A percentile compares a stretch with the other conserved stretches of the same genome.
These are phyloP conservation scores for Huntiella moniliformis DNA, from an alignment of 2,329 filamentous ascomycete genomes.

Conservation along the genomic window DNA sequence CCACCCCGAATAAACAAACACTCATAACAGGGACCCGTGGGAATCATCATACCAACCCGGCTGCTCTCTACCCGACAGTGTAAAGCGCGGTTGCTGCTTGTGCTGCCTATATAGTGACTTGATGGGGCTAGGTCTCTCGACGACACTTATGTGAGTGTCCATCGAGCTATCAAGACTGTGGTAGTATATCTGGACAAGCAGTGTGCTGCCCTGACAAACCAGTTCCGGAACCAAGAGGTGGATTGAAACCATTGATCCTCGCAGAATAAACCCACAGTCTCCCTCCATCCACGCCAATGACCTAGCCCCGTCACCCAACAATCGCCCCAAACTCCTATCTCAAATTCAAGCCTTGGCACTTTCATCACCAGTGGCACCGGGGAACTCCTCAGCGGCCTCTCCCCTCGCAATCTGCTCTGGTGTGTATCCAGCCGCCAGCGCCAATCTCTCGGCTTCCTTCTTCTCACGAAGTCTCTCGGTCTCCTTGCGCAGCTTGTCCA, in stretches of 20 bases:
- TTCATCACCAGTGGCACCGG: constrained; percentile 8
- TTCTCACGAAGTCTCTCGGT: constrained; percentile 56
- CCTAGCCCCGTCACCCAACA: too few species aligned
- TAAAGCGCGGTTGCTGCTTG: not conserved
- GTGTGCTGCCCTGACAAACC: not conserved
- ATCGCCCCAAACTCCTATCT: too few species aligned
- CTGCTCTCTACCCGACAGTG: not conserved
- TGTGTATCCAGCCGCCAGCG: constrained; percentile 11
- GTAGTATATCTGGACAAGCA: not conserved
- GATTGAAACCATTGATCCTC: too few species aligned
- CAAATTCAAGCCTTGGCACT: not conserved
- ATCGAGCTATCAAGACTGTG: constrained; percentile 2
- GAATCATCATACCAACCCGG: constrained; percentile 1
- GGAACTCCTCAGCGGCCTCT: constrained; percentile 10
- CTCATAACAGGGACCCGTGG: not conserved
- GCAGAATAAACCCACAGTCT: too few species aligned
- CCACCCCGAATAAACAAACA: not conserved
- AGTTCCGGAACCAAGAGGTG: too few species aligned
- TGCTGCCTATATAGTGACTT: too few species aligned
- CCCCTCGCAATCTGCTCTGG: constrained; percentile 10
- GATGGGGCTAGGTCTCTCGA: not conserved
- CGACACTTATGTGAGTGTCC: constrained; percentile 5
- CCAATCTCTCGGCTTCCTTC: constrained; percentile 53
- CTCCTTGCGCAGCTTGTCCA: constrained; percentile 66
- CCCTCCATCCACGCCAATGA: too few species aligned